phyloP scores from a whole-genome alignment of 2,329 filamentous ascomycete genomes.

The Venturia nashicola region DNA sequence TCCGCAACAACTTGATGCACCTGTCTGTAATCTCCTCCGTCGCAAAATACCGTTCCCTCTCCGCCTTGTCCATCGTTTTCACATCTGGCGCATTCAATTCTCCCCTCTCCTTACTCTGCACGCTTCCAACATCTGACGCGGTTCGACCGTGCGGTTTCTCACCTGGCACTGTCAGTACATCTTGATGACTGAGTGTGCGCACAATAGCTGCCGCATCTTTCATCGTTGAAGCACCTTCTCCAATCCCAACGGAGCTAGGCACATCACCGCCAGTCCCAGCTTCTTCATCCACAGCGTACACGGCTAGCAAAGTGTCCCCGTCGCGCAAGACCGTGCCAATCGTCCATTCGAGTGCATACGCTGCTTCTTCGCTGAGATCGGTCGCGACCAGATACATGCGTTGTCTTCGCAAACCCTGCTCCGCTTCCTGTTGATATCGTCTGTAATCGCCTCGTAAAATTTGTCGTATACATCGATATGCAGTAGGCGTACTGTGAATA shows the following conservation, averaged over 20 bases:
- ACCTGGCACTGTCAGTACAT: conserved; percentile 12
- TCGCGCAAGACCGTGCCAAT: conserved; percentile 90
- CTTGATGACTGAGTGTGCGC: conserved; percentile 43
- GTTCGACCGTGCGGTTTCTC: conserved; percentile 18
- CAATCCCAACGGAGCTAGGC: conserved; percentile 39
- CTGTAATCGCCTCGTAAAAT: conserved; percentile 80
- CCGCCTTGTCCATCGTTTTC: conserved; percentile 37
- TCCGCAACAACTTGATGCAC: conserved; percentile 74
- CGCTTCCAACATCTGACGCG: conserved; percentile 14
- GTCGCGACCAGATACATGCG: conserved; percentile 93
- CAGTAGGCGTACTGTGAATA: conserved; percentile 61
- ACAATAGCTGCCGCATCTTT: conserved; percentile 64
- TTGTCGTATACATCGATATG: conserved; percentile 74
- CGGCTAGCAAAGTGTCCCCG: conserved; percentile 83
- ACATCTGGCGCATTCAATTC: conserved; percentile 15
- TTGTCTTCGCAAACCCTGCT: conserved; percentile 65
- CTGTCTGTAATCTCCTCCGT: conserved; percentile 75
- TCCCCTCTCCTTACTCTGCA: neutral
- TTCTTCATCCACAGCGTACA: conserved; percentile 91
- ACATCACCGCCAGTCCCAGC: conserved; percentile 35
- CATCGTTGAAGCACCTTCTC: conserved; percentile 63
- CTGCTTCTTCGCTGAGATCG: conserved; percentile 85
- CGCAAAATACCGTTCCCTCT: conserved; percentile 69
- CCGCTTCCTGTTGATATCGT: conserved; percentile 62
- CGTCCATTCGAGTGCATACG: conserved; percentile 93